Base-by-base conservation (phyloP, 805 yeast species). In the Candida broadrunensis region DNA sequence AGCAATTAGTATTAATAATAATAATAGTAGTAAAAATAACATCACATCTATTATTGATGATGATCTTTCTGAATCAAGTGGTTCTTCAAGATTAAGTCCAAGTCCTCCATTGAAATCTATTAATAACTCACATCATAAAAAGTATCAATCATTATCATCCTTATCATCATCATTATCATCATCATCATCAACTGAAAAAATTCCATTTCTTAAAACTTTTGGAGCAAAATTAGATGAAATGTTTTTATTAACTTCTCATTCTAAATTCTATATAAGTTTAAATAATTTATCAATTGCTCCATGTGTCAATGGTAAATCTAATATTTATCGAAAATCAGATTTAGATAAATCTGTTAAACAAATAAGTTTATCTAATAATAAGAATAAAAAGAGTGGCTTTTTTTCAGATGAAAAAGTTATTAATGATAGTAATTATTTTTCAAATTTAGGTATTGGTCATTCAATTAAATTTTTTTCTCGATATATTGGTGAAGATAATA, bases 231-330 rank as follows among this genome's bases (percentile, higher is more conserved):
- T 88, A 32, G 97, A 88, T 62, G 95, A 88, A 60, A 81, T 87
- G 86, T 88, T 88, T 56, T 65, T 88, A 52, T 72, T 83, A 38
- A 83, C 96, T 0, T 79, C 95, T 1, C 97, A 88, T 63, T 80
- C 90, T 38, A 87, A 87, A 62, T 88, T 89, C 58, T 88, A 88
- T 58, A 80, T 82, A 5, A 81, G 88, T 24, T 78, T 88, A 54
- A 88, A 88, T 57, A 78, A 80, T 44, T 64, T 83, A 8, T 77
- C 83, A 4, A 61, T 86, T 25, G 95, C 95, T 0, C 95, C 96
- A 0, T 88, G 97, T 61, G 93, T 88, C 33, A 88, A 85, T 69
- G 97, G 97, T 8, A 88, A 89, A 56, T 85, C 93, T 7, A 88
- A 88, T 54, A 50, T 88, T 38, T 89, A 85, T 59, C 69, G 90